These are phyloP conservation scores for Wickerhamiella cacticola DNA, from an alignment of 805 yeast species.

Conservation along the genomic window DNA sequence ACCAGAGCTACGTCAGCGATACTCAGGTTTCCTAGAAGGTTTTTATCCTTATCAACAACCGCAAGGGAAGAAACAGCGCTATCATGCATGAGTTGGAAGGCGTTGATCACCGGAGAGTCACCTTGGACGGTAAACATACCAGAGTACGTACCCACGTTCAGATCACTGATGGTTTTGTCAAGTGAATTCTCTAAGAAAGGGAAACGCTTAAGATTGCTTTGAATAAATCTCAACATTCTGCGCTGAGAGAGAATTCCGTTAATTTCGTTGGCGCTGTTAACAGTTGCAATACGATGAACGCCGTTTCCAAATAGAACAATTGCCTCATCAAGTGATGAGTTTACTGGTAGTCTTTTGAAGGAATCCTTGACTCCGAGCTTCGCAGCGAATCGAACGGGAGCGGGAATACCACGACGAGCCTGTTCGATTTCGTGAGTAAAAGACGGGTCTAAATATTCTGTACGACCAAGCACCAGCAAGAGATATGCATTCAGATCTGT, in stretches of 20 bases:
- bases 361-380: constrained; percentile 81
- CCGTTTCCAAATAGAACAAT: constrained; percentile 88
- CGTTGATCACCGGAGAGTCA: constrained; percentile 78
- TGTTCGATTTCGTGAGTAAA: constrained; percentile 36
- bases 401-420: constrained; percentile 80
- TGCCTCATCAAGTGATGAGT: constrained; percentile 49
- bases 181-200: constrained; percentile 59
- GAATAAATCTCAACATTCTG: constrained; percentile 66
- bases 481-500: constrained; percentile 81
- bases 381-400: constrained; percentile 81
- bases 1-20: constrained; percentile 88
- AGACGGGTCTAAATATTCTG: constrained; percentile 30
- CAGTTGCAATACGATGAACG: constrained; percentile 84
- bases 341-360: constrained; percentile 61
- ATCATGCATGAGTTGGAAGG: constrained; percentile 70
- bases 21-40: constrained; percentile 80
- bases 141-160: constrained; percentile 56
- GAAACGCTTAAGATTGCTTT: constrained; percentile 88
- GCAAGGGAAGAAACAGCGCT: constrained; percentile 84
- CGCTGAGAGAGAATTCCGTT: constrained; percentile 87
- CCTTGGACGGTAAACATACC: constrained; percentile 74
- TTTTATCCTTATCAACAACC: constrained; percentile 67
- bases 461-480: constrained; percentile 68
- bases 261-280: constrained; percentile 41
- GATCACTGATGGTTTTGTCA: constrained; percentile 53